phyloP scores from a whole-genome alignment of 108 stramenopile genomes.

The Bacterosira constricta region DNA sequence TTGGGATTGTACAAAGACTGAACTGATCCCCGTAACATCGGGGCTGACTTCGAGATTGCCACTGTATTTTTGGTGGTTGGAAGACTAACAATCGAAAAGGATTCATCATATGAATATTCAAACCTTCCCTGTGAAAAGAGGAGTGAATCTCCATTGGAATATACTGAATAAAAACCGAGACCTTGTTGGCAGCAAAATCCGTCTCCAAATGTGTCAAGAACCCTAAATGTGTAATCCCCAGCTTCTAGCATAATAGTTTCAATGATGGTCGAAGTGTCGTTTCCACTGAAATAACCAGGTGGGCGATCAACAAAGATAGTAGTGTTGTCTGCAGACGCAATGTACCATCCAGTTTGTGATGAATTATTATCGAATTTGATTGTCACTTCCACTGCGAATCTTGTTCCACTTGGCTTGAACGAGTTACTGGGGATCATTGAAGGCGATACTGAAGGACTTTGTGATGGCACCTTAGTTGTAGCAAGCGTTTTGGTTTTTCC shows the following conservation, averaged over 20 bases:
- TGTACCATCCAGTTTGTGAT: slow-evolving; percentile 3
- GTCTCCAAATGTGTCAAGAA: slow-evolving; percentile 11
- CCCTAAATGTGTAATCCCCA: slow-evolving; percentile 5
- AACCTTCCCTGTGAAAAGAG: slow-evolving; percentile 10
- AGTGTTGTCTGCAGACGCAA: background rate
- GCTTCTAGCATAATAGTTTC: slow-evolving; percentile 6
- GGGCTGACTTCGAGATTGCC: no score
- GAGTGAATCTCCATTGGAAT: background rate
- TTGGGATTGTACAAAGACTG: no score
- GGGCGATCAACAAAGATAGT: slow-evolving; percentile 2
- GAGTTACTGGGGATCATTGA: slow-evolving; percentile 10
- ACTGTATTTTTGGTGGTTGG: no score
- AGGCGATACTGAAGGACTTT: slow-evolving; percentile 2
- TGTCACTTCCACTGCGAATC: background rate
- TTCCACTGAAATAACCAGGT: slow-evolving; percentile 11
- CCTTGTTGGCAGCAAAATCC: slow-evolving; percentile 21
- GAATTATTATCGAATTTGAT: background rate
- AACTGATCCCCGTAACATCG: no score
- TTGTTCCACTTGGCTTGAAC: background rate
- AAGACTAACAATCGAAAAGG: slow-evolving; percentile 20
- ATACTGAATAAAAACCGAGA: background rate
- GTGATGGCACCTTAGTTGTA: background rate
- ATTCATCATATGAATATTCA: background rate
- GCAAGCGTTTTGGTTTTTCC: slow-evolving; percentile 1
- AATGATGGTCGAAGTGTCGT: background rate